Conservation (phyloP, 139 green algal genomes). For the Volvox africanus region DNA sequence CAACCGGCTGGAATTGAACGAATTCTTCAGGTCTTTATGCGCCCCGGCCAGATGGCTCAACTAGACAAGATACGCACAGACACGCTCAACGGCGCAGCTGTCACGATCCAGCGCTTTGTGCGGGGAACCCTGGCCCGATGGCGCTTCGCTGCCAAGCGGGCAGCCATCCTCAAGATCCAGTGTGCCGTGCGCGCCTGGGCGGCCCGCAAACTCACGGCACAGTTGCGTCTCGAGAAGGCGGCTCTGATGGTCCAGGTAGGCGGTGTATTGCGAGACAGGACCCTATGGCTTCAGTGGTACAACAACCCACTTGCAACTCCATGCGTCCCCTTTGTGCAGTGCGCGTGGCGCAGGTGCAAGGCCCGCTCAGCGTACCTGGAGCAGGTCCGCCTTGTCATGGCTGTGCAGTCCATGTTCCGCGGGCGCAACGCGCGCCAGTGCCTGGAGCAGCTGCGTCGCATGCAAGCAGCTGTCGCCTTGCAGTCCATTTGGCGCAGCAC, state of each 20-base stretch:
- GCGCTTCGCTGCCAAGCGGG: constrained; percentile 10
- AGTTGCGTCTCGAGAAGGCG: constrained; percentile 64
- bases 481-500: constrained; percentile 51
- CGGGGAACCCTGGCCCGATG: constrained; percentile 73
- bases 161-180: constrained; percentile 58
- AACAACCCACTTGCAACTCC: no score
- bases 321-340: constrained; percentile 46
- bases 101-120: constrained; percentile 80
- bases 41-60: constrained; percentile 92
- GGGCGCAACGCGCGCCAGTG: constrained; percentile 57
- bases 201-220: constrained; percentile 60
- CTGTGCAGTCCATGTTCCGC: constrained; percentile 67
- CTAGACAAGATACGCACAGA: constrained; percentile 94
- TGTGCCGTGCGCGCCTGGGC: constrained; percentile 53
- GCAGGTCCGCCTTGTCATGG: constrained; percentile 50
- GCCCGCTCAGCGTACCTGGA: constrained; percentile 61
- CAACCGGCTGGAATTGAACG: no score
- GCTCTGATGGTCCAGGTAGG: constrained; percentile 58
- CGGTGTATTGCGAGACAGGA: no score
- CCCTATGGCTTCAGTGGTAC: no score
- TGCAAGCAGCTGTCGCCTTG: constrained; percentile 51
- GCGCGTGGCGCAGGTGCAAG: constrained; percentile 70
- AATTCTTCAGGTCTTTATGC: constrained; percentile 77
- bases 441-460: constrained; percentile 48
- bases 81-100: constrained; percentile 84